Conservation (phyloP, 345 rosid species). For the Noccaea bulbosa region DNA sequence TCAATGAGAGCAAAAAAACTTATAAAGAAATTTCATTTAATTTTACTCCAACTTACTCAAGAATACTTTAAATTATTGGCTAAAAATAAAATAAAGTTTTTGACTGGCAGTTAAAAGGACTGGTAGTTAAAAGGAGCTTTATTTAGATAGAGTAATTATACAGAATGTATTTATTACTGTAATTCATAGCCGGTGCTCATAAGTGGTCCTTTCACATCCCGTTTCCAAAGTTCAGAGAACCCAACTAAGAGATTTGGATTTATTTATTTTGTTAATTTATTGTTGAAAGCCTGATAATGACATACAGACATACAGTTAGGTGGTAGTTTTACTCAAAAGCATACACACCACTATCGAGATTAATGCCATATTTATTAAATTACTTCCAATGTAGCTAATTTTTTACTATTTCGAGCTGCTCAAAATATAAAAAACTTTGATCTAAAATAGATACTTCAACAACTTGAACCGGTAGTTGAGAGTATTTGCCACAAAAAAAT, state of each 20-base stretch:
- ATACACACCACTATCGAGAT: too few species aligned
- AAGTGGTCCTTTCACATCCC: slow-evolving; percentile 27
- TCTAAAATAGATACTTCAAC: slow-evolving; percentile 8
- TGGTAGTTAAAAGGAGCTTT: not conserved
- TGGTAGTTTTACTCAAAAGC: too few species aligned
- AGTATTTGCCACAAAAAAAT: too few species aligned
- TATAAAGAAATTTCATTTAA: not conserved
- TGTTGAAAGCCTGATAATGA: slow-evolving; percentile 28
- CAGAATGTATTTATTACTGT: slow-evolving; percentile 9
- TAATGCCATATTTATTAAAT: slow-evolving; percentile 16
- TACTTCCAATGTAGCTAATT: not conserved
- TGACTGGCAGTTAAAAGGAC: slow-evolving; percentile 20
- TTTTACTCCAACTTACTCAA: not conserved
- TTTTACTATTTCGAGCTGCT: too few species aligned
- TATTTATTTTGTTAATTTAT: slow-evolving; percentile 17
- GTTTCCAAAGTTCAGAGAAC: slow-evolving; percentile 38
- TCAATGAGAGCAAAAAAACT: not conserved
- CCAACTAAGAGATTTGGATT: slow-evolving; percentile 29
- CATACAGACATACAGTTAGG: too few species aligned
- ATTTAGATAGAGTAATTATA: not conserved
- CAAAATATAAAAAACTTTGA: not conserved
- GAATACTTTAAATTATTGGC: not conserved
- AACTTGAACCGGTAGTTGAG: slow-evolving; percentile 16
- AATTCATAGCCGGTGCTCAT: slow-evolving; percentile 22
- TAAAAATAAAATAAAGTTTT: not conserved